Conservation (phyloP, 2,329 filamentous ascomycete species). For the Monosporascus sp. region DNA sequence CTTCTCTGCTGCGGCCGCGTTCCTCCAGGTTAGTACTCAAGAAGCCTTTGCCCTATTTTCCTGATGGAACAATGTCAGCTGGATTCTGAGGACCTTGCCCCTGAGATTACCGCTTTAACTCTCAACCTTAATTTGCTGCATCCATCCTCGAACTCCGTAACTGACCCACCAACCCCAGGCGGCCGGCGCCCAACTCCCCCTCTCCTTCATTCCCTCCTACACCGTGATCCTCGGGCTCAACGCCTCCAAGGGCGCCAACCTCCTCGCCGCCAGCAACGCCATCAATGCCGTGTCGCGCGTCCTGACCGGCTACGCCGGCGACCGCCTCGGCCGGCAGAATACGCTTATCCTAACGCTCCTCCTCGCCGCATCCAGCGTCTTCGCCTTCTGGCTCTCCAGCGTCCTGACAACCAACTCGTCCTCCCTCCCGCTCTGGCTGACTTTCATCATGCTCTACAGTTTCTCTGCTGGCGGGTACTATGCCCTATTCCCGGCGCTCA, state of each 20-base stretch:
- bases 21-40: conserved; percentile 25
- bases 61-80: background rate
- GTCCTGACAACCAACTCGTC: conserved; percentile 20
- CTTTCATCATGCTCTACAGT: conserved; percentile 38
- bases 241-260: conserved; percentile 33
- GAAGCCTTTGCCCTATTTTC: conserved; percentile 7
- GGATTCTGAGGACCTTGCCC: background rate
- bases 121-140: background rate
- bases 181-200: conserved; percentile 38
- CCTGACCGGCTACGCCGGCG: conserved; percentile 37
- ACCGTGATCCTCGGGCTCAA: conserved; percentile 36
- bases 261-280: conserved; percentile 39
- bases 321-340: conserved; percentile 42
- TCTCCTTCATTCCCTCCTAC: conserved; percentile 44
- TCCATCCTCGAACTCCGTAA: background rate
- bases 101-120: background rate
- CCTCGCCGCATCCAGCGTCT: conserved; percentile 29
- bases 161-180: conserved; percentile 22
- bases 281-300: conserved; percentile 40
- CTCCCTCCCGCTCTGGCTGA: conserved; percentile 31
- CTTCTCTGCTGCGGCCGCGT: conserved; percentile 34
- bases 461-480: conserved; percentile 38
- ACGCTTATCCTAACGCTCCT: conserved; percentile 36
- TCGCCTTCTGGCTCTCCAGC: conserved; percentile 31
- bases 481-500: conserved; percentile 38